Evolutionary conservation across 2,329 filamentous ascomycete genomes (phyloP).

Genomic region (Talaromyces sp.): DNA sequence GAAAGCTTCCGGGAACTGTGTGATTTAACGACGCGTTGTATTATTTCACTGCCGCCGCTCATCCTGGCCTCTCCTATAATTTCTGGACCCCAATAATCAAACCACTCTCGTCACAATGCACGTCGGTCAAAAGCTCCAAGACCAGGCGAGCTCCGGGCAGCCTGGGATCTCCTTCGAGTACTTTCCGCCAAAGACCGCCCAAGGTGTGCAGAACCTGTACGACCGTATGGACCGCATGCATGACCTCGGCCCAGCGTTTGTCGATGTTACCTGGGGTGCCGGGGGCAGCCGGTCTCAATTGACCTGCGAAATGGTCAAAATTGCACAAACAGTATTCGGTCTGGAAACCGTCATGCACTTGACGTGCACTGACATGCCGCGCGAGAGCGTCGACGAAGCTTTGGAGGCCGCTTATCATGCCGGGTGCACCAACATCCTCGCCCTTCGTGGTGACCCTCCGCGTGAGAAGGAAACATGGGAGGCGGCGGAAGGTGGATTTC

Average conservation of each 20-base stretch:
- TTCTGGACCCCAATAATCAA: not conserved
- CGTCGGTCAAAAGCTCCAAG: constrained; percentile 84
- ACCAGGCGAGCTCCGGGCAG: constrained; percentile 70
- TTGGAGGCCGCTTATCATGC: constrained; percentile 84
- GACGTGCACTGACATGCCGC: constrained; percentile 97
- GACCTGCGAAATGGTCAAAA: constrained; percentile 95
- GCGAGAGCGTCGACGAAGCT: constrained; percentile 83
- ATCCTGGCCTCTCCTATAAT: not conserved
- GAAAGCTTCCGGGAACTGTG: not conserved
- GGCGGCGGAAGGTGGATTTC: constrained; percentile 78
- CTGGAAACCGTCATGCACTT: constrained; percentile 99
- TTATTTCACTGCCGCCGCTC: not conserved
- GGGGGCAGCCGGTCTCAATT: constrained; percentile 86
- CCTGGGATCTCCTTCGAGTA: constrained; percentile 99
- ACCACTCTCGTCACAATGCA: constrained; percentile 61
- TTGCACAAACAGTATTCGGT: constrained; percentile 90
- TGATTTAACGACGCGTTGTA: not conserved
- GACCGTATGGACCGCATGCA: constrained; percentile 99
- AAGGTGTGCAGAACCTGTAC: constrained; percentile 96
- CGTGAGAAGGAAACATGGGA: constrained; percentile 93
- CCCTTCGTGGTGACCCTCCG: constrained; percentile 86
- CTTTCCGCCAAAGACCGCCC: constrained; percentile 88
- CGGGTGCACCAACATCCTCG: constrained; percentile 95
- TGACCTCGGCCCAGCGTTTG: constrained; percentile 85
- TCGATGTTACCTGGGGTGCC: constrained; percentile 98